A percentile compares a stretch with the other conserved stretches of the same genome.
phyloP scores from a whole-genome alignment of 1,284 basidiomycete species.

The Coniophora puteana region DNA sequence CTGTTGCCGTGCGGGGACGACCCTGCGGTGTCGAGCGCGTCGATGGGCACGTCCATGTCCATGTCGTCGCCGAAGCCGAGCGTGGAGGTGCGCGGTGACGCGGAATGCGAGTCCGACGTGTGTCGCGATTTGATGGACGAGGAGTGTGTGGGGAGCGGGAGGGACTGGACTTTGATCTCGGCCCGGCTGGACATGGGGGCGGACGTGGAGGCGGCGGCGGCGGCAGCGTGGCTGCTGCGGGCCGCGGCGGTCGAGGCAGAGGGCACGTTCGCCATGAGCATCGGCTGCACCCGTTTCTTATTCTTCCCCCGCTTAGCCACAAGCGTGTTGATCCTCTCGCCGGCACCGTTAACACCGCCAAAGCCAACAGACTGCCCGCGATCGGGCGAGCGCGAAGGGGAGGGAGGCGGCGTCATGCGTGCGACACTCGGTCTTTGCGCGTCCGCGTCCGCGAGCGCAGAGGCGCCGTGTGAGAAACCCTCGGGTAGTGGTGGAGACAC shows the following conservation, averaged over 20 bases:
- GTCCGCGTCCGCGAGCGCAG: slow-evolving; percentile 23
- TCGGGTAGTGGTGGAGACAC: slow-evolving; percentile 57
- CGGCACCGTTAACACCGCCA: slow-evolving; percentile 33
- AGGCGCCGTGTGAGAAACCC: slow-evolving; percentile 57
- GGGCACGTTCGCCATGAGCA: slow-evolving; percentile 34
- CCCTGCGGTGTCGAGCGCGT: slow-evolving; percentile 22
- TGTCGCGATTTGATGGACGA: slow-evolving; percentile 15
- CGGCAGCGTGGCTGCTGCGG: slow-evolving; percentile 2
- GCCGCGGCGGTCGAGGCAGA: slow-evolving; percentile 29
- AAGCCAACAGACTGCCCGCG: slow-evolving; percentile 34
- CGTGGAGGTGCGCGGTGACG: slow-evolving; percentile 23
- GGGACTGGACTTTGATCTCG: too few relatives aligned
- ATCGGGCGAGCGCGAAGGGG: slow-evolving; percentile 31
- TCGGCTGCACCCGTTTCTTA: slow-evolving; percentile 65
- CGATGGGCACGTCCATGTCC: slow-evolving; percentile 33
- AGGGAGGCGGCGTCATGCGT: slow-evolving; percentile 48
- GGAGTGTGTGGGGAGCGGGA: slow-evolving; percentile 12
- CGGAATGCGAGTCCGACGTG: slow-evolving; percentile 22
- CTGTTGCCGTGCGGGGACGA: slow-evolving; percentile 14
- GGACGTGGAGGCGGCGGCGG: slow-evolving; percentile 2
- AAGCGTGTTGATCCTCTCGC: slow-evolving; percentile 65
- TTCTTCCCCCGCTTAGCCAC: slow-evolving; percentile 71
- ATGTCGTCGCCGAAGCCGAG: slow-evolving; percentile 28
- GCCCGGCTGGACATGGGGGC: slow-evolving; percentile 12
- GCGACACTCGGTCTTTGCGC: slow-evolving; percentile 19